Evolutionary conservation across 495 filamentous ascomycete species (phyloP), one percentile per base, ranked within the genome.

Genomic region (Halenospora varia): DNA sequence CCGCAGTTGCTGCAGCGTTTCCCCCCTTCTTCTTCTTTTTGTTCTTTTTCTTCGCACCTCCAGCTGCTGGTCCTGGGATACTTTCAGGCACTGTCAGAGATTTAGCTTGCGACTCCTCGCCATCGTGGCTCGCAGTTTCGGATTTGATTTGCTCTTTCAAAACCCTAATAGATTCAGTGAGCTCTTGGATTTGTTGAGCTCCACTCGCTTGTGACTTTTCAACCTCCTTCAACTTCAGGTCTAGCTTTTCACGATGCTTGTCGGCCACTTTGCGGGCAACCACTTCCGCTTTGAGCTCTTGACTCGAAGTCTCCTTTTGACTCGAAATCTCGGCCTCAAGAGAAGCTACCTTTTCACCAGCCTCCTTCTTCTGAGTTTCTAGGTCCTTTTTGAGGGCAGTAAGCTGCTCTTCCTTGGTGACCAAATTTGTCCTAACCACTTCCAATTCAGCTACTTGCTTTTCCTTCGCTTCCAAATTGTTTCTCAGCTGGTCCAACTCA

Each of bases 11-110:
- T 51, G 57, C 47, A 62, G 59, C 53, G 57, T 71, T 70, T 13
- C 78, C 82, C 40, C 82, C 85, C 77, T 90, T 96, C 79, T 94
- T 96, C 77, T 93, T 96, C 69, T 93, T 94, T 51, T 85, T 89
- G 48, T 88, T 94, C 66, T 89, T 96, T 75, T 91, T 94, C 69
- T 87, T 90, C 18, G 71, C 70, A 3, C 66, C 71, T n/a, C 64
- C 61, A 0, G 66, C 20, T 10, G 65, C 45, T 19, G 72, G 51
- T 3, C 62, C 49, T 11, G 60, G 10, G 65, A 56, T 24, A 42
- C 25, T 9, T 26, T 44, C 50, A 15, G 55, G 50, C 25, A 65
- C 42, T 22, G 19, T 24, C 17, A 19, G 3, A 10, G 24, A 18
- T 29, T 55, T 55, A 1, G 11, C 22, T n/a, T 53, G 17, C 0